Evolutionary conservation across 116 monocot species (phyloP), one percentile per base, ranked within the genome.

Genomic region (Cymodocea nodosa): DNA sequence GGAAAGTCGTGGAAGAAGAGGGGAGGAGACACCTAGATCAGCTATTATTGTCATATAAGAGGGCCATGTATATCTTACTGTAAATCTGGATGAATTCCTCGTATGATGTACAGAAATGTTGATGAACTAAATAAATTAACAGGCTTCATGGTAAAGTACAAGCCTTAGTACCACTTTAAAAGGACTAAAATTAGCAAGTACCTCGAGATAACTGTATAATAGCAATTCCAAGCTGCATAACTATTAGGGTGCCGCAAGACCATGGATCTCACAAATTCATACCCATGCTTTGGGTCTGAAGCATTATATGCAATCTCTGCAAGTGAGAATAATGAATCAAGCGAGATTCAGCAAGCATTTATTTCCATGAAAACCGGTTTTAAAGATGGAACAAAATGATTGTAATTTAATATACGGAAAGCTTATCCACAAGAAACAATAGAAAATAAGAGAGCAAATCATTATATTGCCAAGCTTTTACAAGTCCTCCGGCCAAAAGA

Each of bases 161-260:
- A 36, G 34, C 35, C 8, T 24, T 30, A 17, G 49, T 49, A n/a
- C n/a, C 10, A 23, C 48, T 49, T 51, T 23, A 66, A 52, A 51
- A 16, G 40, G 16, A 66, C 51, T 12, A 23, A 64, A 24, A 63
- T 19, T 54, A 64, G 24, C 13, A 40, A 62, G 77, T 80, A 94
- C 90, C 90, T 98, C 70, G 86, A 89, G 63, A 84, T 73, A 57
- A 92, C 86, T 35, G 86, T 86, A 51, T 99, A 92, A 70, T 86
- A 99, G 64, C 80, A 99, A 71, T 99, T 92, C 98, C 98, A 99
- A 0, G 92, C 98, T 55, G 86, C 76, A 40, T 73, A 80, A 56
- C 85, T 89, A 60, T 86, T 69, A 12, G 92, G 92, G 79, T 89
- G 82, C 25, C 80, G 79, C 35, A 76, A 69, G 63, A 87, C 92